Evolutionary conservation across 768 basidiomycete species (phyloP).

Genomic region (Boletus rubropictus): DNA sequence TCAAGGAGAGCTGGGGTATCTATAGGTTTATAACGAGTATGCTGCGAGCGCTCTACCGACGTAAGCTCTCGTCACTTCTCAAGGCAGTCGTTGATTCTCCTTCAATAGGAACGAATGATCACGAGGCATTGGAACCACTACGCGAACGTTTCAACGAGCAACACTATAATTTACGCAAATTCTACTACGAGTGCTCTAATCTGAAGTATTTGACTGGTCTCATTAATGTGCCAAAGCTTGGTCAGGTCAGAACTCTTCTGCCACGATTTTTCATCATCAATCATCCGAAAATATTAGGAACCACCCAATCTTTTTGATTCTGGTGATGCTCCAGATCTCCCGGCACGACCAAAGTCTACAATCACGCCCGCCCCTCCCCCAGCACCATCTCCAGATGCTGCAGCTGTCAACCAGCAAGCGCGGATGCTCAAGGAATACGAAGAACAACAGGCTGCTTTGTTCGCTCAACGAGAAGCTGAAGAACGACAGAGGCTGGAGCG

Average conservation of each 20-base stretch:
- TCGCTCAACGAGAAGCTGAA: slow-evolving; percentile 74
- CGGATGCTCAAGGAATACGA: slow-evolving; percentile 96
- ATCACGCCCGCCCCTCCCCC: slow-evolving; percentile 61
- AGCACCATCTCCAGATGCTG: slow-evolving; percentile 62
- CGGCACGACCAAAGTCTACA: slow-evolving; percentile 65
- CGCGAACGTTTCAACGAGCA: slow-evolving; percentile 84
- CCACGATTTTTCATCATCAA: neutral
- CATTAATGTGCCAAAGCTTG: slow-evolving; percentile 97
- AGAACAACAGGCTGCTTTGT: slow-evolving; percentile 86
- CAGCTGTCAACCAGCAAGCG: slow-evolving; percentile 82
- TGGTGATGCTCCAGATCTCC: slow-evolving; percentile 80
- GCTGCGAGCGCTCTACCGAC: slow-evolving; percentile 93
- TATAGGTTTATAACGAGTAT: slow-evolving; percentile 99
- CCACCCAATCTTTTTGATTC: slow-evolving; percentile 90
- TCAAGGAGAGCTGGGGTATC: slow-evolving; percentile 99
- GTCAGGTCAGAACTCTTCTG: slow-evolving; percentile 48
- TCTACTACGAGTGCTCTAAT: slow-evolving; percentile 99
- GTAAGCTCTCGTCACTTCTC: slow-evolving; percentile 41
- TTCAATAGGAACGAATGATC: slow-evolving; percentile 73
- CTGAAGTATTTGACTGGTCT: slow-evolving; percentile 95
- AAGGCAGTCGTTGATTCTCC: slow-evolving; percentile 2
- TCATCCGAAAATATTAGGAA: slow-evolving; percentile 48
- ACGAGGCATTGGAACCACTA: slow-evolving; percentile 85
- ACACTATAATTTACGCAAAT: slow-evolving; percentile 90
- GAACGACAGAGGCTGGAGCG: slow-evolving; percentile 73